These are phyloP conservation scores for Psilocybe azurescens DNA, from an alignment of 768 basidiomycete genomes.

Conservation along the genomic window DNA sequence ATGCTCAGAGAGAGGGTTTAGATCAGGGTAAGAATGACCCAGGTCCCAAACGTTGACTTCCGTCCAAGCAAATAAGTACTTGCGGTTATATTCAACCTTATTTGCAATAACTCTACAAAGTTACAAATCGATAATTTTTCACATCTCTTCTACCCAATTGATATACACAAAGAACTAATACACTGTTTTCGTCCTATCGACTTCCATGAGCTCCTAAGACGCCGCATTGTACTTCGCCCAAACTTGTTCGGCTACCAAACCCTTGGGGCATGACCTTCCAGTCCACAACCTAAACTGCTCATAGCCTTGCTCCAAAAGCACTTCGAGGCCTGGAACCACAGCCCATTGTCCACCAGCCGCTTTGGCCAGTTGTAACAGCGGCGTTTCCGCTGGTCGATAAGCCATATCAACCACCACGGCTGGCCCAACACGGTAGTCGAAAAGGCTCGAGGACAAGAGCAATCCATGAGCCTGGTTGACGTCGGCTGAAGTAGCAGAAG, in stretches of 20 bases:
- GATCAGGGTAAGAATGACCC: constrained; percentile 3
- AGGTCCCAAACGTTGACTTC: background rate
- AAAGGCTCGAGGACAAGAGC: constrained; percentile 60
- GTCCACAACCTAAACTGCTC: constrained; percentile 88
- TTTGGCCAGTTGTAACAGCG: constrained; percentile 74
- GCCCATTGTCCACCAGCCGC: constrained; percentile 60
- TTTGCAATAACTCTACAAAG: background rate
- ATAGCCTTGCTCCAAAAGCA: constrained; percentile 89
- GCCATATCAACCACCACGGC: constrained; percentile 93
- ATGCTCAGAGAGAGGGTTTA: background rate
- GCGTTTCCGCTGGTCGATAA: constrained; percentile 87
- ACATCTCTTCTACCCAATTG: background rate
- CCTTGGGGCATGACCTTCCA: constrained; percentile 59
- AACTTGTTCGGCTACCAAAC: constrained; percentile 25
- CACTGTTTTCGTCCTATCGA: background rate
- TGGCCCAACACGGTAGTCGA: constrained; percentile 51
- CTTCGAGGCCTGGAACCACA: constrained; percentile 79
- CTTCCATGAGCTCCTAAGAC: constrained; percentile 1
- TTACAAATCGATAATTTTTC: background rate
- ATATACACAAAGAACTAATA: background rate
- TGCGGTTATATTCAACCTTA: too few species aligned
- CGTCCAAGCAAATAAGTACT: too few species aligned
- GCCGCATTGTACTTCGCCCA: constrained; percentile 30
- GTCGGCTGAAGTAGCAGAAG: constrained; percentile 54
- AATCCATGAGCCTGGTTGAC: constrained; percentile 39